Percentiles rank a stretch among this genome's conserved stretches.
phyloP scores from a whole-genome alignment of 2,329 filamentous ascomycete species.

The Meredithiella fracta region DNA sequence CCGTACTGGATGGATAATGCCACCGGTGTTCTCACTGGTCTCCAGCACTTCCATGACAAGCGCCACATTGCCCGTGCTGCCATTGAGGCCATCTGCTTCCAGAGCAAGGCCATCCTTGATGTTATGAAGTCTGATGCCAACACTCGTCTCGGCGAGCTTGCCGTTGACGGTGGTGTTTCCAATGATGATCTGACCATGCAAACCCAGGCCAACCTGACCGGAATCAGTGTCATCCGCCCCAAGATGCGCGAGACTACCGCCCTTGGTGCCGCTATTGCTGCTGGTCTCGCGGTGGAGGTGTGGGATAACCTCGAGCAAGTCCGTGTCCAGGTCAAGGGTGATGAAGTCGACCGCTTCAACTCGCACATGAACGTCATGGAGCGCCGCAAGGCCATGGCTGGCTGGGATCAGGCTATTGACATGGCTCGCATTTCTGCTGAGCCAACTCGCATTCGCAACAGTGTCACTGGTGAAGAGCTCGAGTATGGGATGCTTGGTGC shows the following conservation, averaged over 20 bases:
- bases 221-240: conserved; percentile 68
- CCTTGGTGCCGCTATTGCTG: conserved; percentile 74
- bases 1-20: conserved; percentile 93
- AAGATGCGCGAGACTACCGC: conserved; percentile 84
- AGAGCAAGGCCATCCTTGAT: conserved; percentile 80
- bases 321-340: conserved; percentile 50
- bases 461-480: neutral
- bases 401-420: conserved; percentile 41
- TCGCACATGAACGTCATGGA: conserved; percentile 39
- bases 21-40: conserved; percentile 71
- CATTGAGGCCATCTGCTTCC: conserved; percentile 80
- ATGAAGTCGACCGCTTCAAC: conserved; percentile 34
- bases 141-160: conserved; percentile 55
- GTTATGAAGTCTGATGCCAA: conserved; percentile 80
- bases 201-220: conserved; percentile 72
- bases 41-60: conserved; percentile 70
- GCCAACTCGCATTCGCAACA: neutral
- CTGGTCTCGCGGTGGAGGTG: conserved; percentile 65
- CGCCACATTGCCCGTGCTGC: conserved; percentile 81
- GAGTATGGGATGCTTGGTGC: neutral
- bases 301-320: conserved; percentile 60
- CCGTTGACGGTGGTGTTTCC: conserved; percentile 79
- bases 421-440: conserved; percentile 36
- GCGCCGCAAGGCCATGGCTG: conserved; percentile 27
- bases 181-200: conserved; percentile 84